Conservation (phyloP, 441 rosid genomes). For the Pelargonium citronellum region DNA sequence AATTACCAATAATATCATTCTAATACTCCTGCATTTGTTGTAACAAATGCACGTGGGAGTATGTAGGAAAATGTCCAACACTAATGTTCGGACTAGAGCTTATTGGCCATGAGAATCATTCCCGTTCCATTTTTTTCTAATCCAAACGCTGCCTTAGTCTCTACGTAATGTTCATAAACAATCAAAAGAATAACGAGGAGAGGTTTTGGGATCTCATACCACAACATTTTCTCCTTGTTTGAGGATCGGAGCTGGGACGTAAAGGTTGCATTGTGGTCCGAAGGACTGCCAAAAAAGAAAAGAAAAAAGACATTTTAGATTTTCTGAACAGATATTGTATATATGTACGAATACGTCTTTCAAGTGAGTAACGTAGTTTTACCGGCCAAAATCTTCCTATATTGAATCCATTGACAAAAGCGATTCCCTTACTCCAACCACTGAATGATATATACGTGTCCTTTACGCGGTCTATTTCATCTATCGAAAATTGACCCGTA, state of each 20-base stretch:
- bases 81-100: no score
- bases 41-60: no score
- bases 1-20: no score
- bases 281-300: slow-evolving; percentile 37
- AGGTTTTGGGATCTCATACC: slow-evolving; percentile 39
- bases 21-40: no score
- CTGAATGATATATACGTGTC: slow-evolving; percentile 75
- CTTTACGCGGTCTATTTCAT: slow-evolving; percentile 37
- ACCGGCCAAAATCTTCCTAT: slow-evolving; percentile 97
- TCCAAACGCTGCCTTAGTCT: no score
- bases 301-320: not conserved
- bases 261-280: slow-evolving; percentile 83
- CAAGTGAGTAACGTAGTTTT: slow-evolving; percentile 1
- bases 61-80: no score
- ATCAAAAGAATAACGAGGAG: not conserved
- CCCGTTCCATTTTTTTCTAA: no score
- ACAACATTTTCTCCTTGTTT: slow-evolving; percentile 54
- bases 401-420: slow-evolving; percentile 69
- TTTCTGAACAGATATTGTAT: not conserved
- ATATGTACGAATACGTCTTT: not conserved
- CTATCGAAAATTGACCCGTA: slow-evolving; percentile 48
- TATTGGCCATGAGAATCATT: no score
- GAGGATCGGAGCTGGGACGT: slow-evolving; percentile 80
- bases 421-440: slow-evolving; percentile 89
- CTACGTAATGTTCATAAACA: not conserved